Evolutionary conservation across 208 protist genomes (phyloP).

Genomic region (Borovskyia barvae): DNA sequence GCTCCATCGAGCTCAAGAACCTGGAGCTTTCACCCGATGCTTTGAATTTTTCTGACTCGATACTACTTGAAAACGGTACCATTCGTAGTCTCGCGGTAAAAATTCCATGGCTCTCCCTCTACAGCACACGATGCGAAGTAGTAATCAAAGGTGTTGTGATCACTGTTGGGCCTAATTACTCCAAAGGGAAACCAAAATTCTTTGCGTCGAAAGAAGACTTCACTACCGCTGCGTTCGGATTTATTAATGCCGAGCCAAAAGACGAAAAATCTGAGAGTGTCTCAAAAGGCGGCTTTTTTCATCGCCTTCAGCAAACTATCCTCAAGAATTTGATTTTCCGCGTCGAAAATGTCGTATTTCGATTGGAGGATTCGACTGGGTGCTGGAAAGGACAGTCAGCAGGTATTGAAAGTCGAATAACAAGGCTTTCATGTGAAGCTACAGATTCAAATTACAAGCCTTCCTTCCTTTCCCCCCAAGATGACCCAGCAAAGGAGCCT

Average conservation of each 20-base stretch:
- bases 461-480: conserved; percentile 16
- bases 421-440: conserved; percentile 31
- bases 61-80: conserved; percentile 34
- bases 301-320: conserved; percentile 55
- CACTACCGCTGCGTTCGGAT: neutral
- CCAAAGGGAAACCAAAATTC: no score
- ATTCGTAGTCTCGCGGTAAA: conserved; percentile 47
- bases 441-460: conserved; percentile 31
- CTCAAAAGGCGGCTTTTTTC: conserved; percentile 33
- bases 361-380: conserved; percentile 37
- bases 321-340: conserved; percentile 56
- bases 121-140: conserved; percentile 55
- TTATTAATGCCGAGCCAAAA: conserved; percentile 10
- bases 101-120: conserved; percentile 62
- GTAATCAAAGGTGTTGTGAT: conserved; percentile 42
- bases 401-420: conserved; percentile 16
- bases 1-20: conserved; percentile 59
- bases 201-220: conserved; percentile 24
- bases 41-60: conserved; percentile 23
- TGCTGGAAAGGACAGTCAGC: conserved; percentile 27
- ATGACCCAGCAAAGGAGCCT: neutral
- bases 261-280: conserved; percentile 14
- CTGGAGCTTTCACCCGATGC: conserved; percentile 48
- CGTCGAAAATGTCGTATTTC: conserved; percentile 45
- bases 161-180: conserved; percentile 25